Conservation (phyloP, 148 eudicot genomes). For the Vaccinium macrocarpon region DNA sequence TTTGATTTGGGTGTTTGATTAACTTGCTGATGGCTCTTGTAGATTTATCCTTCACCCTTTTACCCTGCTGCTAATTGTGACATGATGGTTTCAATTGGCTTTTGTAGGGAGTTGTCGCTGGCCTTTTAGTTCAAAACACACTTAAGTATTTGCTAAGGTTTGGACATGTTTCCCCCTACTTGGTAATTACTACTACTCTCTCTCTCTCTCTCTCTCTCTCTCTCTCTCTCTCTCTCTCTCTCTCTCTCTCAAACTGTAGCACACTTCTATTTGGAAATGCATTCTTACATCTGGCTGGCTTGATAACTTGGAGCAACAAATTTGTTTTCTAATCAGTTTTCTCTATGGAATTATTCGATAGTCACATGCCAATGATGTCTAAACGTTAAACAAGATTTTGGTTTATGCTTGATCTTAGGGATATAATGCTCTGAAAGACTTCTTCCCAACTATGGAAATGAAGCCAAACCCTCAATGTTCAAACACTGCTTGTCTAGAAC, state of each 20-base stretch:
- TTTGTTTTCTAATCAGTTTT: background rate
- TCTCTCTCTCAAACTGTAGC: background rate
- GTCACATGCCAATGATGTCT: background rate
- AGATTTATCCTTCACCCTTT: background rate
- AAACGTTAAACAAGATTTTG: background rate
- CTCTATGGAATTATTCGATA: background rate
- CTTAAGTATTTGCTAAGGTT: constrained; percentile 85
- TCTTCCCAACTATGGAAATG: constrained; percentile 94
- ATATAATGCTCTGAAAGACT: constrained; percentile 89
- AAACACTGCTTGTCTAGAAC: constrained; percentile 79
- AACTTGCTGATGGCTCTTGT: background rate
- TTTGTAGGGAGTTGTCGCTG: constrained; percentile 92
- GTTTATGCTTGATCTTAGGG: constrained; percentile 48
- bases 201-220: constrained; percentile 8
- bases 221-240: constrained; percentile 2
- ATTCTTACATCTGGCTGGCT: background rate
- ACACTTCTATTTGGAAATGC: background rate
- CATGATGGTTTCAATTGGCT: constrained; percentile 19
- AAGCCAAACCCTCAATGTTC: constrained; percentile 92
- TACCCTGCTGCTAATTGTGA: constrained; percentile 11
- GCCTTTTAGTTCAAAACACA: constrained; percentile 89
- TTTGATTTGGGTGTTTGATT: background rate
- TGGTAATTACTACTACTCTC: constrained; percentile 46
- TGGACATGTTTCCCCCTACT: constrained; percentile 77
- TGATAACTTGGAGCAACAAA: background rate